phyloP scores from a whole-genome alignment of 345 rosid genomes.

The Luvunga scandens region DNA sequence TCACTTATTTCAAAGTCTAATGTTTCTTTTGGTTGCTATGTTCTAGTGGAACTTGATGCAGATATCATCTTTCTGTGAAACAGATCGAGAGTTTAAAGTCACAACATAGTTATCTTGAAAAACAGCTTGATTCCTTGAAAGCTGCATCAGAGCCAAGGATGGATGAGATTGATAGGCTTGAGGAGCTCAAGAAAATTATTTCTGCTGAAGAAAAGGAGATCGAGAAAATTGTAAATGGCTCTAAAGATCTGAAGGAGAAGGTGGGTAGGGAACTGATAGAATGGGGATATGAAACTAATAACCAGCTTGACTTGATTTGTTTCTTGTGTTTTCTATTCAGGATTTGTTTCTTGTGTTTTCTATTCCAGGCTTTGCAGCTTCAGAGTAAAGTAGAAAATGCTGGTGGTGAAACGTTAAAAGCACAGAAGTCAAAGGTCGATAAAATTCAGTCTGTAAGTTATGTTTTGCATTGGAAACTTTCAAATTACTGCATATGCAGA shows the following conservation, averaged over 20 bases:
- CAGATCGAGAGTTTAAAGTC: conserved; percentile 85
- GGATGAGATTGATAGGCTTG: conserved; percentile 65
- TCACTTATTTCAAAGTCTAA: not conserved
- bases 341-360: conserved; percentile 26
- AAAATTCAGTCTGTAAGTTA: conserved; percentile 82
- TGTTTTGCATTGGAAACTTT: conserved; percentile 8
- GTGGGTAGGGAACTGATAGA: conserved; percentile 32
- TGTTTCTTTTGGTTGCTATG: conserved; percentile 5
- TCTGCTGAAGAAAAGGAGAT: conserved; percentile 70
- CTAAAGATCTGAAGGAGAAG: conserved; percentile 74
- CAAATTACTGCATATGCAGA: conserved; percentile 12
- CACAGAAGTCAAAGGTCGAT: conserved; percentile 76
- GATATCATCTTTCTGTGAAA: conserved; percentile 9
- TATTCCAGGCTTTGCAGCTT: conserved; percentile 67
- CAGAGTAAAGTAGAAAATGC: conserved; percentile 88
- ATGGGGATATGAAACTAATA: not conserved
- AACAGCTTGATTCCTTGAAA: conserved; percentile 75
- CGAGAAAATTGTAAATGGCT: conserved; percentile 56
- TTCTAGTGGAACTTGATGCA: conserved; percentile 11
- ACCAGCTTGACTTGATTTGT: not conserved
- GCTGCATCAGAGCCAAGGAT: conserved; percentile 75
- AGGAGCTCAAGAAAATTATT: conserved; percentile 61
- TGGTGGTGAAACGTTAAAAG: conserved; percentile 77
- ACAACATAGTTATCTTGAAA: conserved; percentile 63
- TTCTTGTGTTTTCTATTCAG: conserved; percentile 31